These are phyloP conservation scores for Rhodamnia argentea DNA, from an alignment of 345 rosid species.

Conservation along the genomic window DNA sequence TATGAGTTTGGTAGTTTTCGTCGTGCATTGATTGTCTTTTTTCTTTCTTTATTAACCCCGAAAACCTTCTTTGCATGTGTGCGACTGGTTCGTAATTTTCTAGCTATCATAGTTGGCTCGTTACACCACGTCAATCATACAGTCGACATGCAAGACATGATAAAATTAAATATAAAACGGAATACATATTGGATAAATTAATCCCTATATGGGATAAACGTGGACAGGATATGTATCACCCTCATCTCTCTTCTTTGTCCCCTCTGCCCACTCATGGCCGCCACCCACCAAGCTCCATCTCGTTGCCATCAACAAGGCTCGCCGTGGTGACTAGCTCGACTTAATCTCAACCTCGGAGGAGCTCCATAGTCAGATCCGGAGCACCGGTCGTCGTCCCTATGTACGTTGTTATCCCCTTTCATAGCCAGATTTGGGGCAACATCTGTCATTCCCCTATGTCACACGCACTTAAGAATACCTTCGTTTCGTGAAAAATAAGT, in stretches of 20 bases:
- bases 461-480: background rate
- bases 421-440: background rate
- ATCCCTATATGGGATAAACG: background rate
- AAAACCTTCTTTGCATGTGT: background rate
- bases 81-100: background rate
- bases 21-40: background rate
- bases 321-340: background rate
- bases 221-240: rapidly evolving
- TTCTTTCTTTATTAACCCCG: background rate
- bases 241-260: background rate
- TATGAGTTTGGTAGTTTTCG: background rate
- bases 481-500: no score
- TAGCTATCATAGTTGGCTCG: rapidly evolving
- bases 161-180: background rate
- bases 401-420: background rate
- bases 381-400: background rate
- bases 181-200: background rate
- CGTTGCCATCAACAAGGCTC: background rate
- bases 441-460: background rate
- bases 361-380: background rate
- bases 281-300: background rate
- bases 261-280: background rate
- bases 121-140: background rate
- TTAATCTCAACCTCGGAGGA: background rate
- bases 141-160: rapidly evolving